Evolutionary conservation across 305 asterid species (phyloP), one percentile per base, ranked within the genome.

Genomic region (Solanum chacoense): DNA sequence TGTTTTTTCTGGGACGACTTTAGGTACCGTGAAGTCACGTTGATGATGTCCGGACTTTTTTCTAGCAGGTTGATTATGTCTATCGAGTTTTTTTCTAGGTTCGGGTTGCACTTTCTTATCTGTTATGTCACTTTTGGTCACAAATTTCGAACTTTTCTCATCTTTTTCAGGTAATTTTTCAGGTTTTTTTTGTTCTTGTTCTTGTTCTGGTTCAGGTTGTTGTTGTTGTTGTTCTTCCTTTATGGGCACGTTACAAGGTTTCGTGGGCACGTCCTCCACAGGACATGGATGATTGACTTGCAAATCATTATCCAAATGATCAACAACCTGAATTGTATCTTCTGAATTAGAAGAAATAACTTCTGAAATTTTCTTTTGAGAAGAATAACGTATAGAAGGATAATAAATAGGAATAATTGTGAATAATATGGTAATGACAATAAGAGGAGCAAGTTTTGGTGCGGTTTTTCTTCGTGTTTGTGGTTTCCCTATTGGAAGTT

Each of bases 341-440:
- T 75, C 88, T 1, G 75, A 79, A 26, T 63, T 50, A 88, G 87
- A 89, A n/a, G 75, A 50, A 24, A 29, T 37, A 72, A 79, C 63
- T 69, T n/a, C 89, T 10, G 90, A 77, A 6, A 89, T 13, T 85
- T 90, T 89, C 45, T 89, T 91, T 11, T 83, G 91, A 88, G 63
- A 35, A 77, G 87, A 84, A 28, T 50, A 78, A 5, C 87, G 65
- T 12, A 85, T 24, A 18, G 90, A 88, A 88, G 94, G 93, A 88
- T 90, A 84, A 69, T 78, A 93, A 28, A 93, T 34, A 1, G 92
- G 90, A 31, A 94, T 77, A 36, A 92, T 13, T 38, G 94, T 90
- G 32, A 93, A 55, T 42, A 93, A 28, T 24, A 89, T 85, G 14
- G 90, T 40, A 11, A 93, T 88, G 85, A 88, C 88, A 29, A 93